These are phyloP conservation scores for Candida germanica DNA, from an alignment of 805 yeast species.

Conservation along the genomic window DNA sequence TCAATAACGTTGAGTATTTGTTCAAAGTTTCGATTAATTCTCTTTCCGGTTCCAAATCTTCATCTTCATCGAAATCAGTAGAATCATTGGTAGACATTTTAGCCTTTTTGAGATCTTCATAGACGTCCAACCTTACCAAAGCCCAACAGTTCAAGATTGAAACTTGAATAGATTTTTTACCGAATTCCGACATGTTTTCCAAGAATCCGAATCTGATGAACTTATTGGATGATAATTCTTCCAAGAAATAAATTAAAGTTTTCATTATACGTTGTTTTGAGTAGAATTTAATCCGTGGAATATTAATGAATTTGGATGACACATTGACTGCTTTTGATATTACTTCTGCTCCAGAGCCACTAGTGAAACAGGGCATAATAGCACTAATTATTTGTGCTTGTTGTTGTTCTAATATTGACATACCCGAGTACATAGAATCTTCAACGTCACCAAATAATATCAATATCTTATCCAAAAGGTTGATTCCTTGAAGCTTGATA, in stretches of 20 bases:
- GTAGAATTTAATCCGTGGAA: conserved; percentile 42
- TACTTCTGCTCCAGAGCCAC: conserved; percentile 67
- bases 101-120: conserved; percentile 9
- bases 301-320: conserved; percentile 65
- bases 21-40: conserved; percentile 49
- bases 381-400: conserved; percentile 95
- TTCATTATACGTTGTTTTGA: conserved; percentile 52
- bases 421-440: conserved; percentile 72
- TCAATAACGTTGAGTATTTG: conserved; percentile 57
- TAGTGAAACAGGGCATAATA: conserved; percentile 76
- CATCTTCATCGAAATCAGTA: conserved; percentile 4
- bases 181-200: conserved; percentile 41
- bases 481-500: conserved; percentile 63
- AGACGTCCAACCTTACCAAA: conserved; percentile 38
- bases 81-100: conserved; percentile 16
- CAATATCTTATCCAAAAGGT: conserved; percentile 61
- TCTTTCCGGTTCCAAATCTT: conserved; percentile 23
- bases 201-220: conserved; percentile 56
- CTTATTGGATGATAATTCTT: conserved; percentile 47
- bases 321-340: conserved; percentile 77
- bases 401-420: conserved; percentile 78
- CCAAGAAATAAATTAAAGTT: conserved; percentile 64
- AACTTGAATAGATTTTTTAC: conserved; percentile 52
- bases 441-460: conserved; percentile 55
- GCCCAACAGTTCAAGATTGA: conserved; percentile 76